Conservation (phyloP, 1,284 basidiomycete species). For the Leucoagaricus sp. region DNA sequence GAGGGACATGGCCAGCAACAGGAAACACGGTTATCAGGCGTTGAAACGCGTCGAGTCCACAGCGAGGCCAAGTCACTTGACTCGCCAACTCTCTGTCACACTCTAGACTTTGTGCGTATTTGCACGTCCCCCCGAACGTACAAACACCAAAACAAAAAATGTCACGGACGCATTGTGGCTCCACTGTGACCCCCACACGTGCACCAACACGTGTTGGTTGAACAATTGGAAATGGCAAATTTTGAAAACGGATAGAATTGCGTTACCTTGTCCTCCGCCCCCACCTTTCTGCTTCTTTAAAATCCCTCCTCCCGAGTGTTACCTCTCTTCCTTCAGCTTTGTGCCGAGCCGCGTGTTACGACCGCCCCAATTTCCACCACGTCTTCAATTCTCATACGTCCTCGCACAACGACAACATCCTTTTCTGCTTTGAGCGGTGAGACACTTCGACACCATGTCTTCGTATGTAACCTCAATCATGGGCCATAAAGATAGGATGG, state of each 20-base stretch:
- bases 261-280: slow-evolving; percentile 20
- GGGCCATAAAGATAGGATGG: slow-evolving; percentile 66
- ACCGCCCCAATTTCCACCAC: slow-evolving; percentile 44
- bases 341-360: slow-evolving; percentile 17
- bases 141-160: slow-evolving; percentile 16
- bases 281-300: slow-evolving; percentile 18
- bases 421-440: slow-evolving; percentile 66
- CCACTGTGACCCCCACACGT: slow-evolving; percentile 29
- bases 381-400: slow-evolving; percentile 56
- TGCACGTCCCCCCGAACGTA: slow-evolving; percentile 5
- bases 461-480: slow-evolving; percentile 12
- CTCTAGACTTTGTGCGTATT: neutral
- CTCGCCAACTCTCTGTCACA: neutral
- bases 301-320: slow-evolving; percentile 22
- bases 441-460: slow-evolving; percentile 21
- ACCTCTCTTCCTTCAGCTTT: slow-evolving; percentile 23
- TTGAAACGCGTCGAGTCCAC: slow-evolving; percentile 17
- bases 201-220: slow-evolving; percentile 43
- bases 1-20: slow-evolving; percentile 42
- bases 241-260: slow-evolving; percentile 20
- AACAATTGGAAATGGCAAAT: slow-evolving; percentile 44
- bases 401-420: slow-evolving; percentile 60
- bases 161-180: slow-evolving; percentile 24
- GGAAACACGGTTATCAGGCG: neutral
- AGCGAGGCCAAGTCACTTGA: slow-evolving; percentile 2